Base-by-base conservation (phyloP, 1,284 basidiomycete species). In the Gomphus sp. region DNA sequence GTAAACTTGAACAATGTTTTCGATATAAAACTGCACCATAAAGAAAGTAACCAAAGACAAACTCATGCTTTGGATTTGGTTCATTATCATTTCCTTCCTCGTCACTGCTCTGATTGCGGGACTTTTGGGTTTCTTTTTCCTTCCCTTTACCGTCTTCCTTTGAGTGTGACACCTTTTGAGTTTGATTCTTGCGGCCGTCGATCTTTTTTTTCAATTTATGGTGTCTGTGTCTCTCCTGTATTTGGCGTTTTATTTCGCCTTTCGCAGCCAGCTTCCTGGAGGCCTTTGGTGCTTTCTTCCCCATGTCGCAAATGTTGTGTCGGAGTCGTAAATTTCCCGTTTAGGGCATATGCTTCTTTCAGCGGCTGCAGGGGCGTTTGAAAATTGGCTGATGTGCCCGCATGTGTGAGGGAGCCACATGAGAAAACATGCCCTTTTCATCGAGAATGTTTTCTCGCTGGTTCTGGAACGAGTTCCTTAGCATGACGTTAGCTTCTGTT, bases 231-330 rank as follows among this genome's bases (percentile, higher is more conserved):
- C 92, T 77, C 5, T 85, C 80, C 66, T 91, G 80, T 60, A 97
- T 95, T 36, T 84, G 83, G 64, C 90, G 87, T 67, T 91, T 91
- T 55, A 97, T 81, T 68, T 90, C 87, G 1, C 93, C 93, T 60
- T 89, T 91, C 2, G 89, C 78, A 10, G 87, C 89, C 65, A 94
- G 95, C 74, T 94, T 93, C 68, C 88, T 85, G 16, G 87, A 88
- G 0, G 89, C 82, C 72, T 93, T 93, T 37, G 79, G 73, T 33
- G 81, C 78, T 64, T 78, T 80, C 65, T 82, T 87, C 25, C 74
- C 81, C 85, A 87, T 87, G 44, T 36, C 28, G 28, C 47, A 28
- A 25, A 18, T 4, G 11, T 2, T 37, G 36, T 12, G n/a, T 43
- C 41, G 41, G 41, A 43, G 14, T 43, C n/a, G n/a, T 43, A 43